phyloP scores from a whole-genome alignment of 1,284 basidiomycete genomes.

The Melampsora larici-populina region DNA sequence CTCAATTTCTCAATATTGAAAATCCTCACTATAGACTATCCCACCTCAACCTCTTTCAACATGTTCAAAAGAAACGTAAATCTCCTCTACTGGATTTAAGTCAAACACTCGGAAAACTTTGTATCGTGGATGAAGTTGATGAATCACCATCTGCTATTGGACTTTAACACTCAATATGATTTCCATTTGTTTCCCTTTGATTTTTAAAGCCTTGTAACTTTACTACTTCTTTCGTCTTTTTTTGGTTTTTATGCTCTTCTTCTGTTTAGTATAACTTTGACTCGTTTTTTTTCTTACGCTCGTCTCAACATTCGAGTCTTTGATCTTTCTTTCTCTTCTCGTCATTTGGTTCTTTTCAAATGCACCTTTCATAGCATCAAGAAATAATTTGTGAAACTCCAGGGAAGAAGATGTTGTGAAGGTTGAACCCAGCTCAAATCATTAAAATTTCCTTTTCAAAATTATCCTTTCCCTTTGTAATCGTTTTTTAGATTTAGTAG shows the following conservation, averaged over 20 bases:
- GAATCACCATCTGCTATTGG: background rate
- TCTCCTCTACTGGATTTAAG: background rate
- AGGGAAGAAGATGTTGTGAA: no score
- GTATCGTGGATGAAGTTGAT: background rate
- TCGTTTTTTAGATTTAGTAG: no score
- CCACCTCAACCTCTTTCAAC: background rate
- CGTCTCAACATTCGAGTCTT: background rate
- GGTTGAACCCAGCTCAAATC: no score
- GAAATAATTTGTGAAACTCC: no score
- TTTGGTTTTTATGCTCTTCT: no score
- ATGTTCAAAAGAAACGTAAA: background rate
- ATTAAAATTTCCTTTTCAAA: no score
- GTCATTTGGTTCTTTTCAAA: no score
- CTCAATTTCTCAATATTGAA: background rate
- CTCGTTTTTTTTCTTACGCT: background rate
- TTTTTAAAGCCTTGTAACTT: background rate
- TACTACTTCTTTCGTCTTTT: background rate
- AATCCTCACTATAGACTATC: background rate
- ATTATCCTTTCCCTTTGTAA: no score
- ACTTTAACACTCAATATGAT: background rate
- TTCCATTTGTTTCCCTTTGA: background rate
- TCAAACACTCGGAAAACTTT: background rate
- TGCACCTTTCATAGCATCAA: no score
- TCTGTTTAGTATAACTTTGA: background rate
- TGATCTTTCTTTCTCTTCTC: background rate